Base-by-base conservation (phyloP, 371 early-diverging fungal genomes). In the Mortierella sp. region DNA sequence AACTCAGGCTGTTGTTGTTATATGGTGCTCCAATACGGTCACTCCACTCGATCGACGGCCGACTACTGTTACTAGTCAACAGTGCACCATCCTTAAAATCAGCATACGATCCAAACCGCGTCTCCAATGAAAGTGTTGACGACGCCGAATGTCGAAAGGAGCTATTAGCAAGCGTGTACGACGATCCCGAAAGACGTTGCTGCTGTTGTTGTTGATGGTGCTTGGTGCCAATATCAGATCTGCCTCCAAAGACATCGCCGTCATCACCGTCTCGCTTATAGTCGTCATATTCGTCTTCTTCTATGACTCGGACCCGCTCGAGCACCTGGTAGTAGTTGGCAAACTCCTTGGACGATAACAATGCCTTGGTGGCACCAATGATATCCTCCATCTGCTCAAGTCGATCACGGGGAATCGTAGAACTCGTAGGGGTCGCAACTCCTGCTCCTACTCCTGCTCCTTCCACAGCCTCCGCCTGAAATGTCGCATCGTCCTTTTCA, bases 321-420 rank as follows among this genome's bases (percentile, higher is more conserved):
- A 80, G 74, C 7, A 77, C 76, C 34, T 83, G 77, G 26, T 74
- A 76, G 63, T 80, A 80, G 24, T 74, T 70, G 14, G 80, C 65
- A 50, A 80, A 74, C 24, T 74, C 74, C 26, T 71, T 76, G 28
- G 60, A 38, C 13, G 74, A 70, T 9, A 50, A 31, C 7, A 57
- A 38, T 6, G 34, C 38, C 14, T 71, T 55, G 26, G 68, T 50
- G 24, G 24, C 73, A 21, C 34, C 48, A 63, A 57, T 26, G 50
- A 48, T 44, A 54, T 63, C 73, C 34, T 60, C 52, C 19, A 57
- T 72, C 68, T 68, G 68, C 44, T 68, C 68, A 19, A 68, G 52
- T 6, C 63, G 76, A 21, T 21, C 50, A 16, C 47, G 45, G 11
- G 50, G 31, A 34, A 38, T 34, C 6, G 24, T 38, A 0, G 28